These are phyloP conservation scores for Umbelopsis sp. DNA, from an alignment of 371 early-diverging fungal species.

Conservation along the genomic window DNA sequence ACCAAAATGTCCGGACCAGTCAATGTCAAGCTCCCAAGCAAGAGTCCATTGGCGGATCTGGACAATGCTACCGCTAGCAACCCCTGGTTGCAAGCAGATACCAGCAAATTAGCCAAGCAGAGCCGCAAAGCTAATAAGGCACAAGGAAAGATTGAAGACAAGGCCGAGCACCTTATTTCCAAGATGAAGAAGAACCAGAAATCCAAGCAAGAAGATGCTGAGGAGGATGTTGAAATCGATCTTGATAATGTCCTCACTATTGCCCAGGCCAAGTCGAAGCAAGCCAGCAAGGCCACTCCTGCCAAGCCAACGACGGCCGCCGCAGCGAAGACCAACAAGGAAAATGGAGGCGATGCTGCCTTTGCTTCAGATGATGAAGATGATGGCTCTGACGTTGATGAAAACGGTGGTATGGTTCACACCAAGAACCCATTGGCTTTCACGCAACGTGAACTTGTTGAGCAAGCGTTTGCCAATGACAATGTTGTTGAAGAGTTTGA, in stretches of 20 bases:
- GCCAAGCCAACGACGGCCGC: constrained; percentile 29
- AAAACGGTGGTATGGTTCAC: constrained; percentile 50
- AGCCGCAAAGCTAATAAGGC: constrained; percentile 60
- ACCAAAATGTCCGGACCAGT: constrained; percentile 62
- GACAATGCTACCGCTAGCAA: constrained; percentile 42
- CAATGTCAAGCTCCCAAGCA: constrained; percentile 38
- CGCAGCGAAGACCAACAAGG: constrained; percentile 25
- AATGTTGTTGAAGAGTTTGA: constrained; percentile 89
- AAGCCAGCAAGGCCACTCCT: constrained; percentile 26
- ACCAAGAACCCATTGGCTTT: constrained; percentile 61
- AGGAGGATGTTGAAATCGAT: constrained; percentile 62
- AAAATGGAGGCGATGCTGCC: constrained; percentile 19
- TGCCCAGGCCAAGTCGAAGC: constrained; percentile 22
- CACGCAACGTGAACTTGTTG: constrained; percentile 84
- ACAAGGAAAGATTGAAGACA: constrained; percentile 55
- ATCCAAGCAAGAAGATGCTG: constrained; percentile 46
- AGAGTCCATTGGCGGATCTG: constrained; percentile 31
- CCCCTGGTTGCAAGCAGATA: constrained; percentile 68
- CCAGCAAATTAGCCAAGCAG: constrained; percentile 54
- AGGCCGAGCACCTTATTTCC: constrained; percentile 61
- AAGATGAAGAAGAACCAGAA: constrained; percentile 57
- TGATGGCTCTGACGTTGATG: constrained; percentile 35
- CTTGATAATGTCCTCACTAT: constrained; percentile 49
- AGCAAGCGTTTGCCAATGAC: constrained; percentile 93
- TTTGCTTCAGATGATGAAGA: constrained; percentile 32